Conservation (phyloP, 164 flowering plant species). For the Buxus sempervirens region DNA sequence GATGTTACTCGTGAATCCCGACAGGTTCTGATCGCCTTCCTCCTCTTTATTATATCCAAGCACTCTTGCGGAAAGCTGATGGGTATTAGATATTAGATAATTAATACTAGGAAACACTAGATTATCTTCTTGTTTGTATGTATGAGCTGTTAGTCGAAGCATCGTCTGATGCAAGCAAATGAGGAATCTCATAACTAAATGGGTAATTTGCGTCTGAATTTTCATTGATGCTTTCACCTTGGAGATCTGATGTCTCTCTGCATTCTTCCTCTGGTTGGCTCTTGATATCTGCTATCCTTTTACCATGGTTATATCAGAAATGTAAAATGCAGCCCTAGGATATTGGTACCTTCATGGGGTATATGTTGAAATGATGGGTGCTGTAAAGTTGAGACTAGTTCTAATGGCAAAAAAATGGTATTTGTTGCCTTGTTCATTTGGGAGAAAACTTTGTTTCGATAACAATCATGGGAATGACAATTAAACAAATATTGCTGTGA, state of each 20-base stretch:
- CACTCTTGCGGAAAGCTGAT: background rate
- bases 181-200: conserved; percentile 22
- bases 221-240: conserved; percentile 40
- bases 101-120: background rate
- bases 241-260: conserved; percentile 46
- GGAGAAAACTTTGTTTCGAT: too few species aligned
- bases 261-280: too few species aligned
- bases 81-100: background rate
- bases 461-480: too few species aligned
- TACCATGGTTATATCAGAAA: too few species aligned
- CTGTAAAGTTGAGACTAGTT: too few species aligned
- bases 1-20: conserved; percentile 69
- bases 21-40: conserved; percentile 73
- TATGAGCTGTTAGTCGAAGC: background rate
- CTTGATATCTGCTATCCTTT: too few species aligned
- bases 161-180: background rate
- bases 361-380: too few species aligned
- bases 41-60: background rate
- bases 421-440: too few species aligned
- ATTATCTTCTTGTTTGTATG: background rate
- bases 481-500: too few species aligned
- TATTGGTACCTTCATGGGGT: too few species aligned
- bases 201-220: conserved; percentile 50
- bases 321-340: too few species aligned
- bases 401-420: too few species aligned